Evolutionary conservation across 129 eudicot genomes (phyloP).

Genomic region (Pittosporum tobira): DNA sequence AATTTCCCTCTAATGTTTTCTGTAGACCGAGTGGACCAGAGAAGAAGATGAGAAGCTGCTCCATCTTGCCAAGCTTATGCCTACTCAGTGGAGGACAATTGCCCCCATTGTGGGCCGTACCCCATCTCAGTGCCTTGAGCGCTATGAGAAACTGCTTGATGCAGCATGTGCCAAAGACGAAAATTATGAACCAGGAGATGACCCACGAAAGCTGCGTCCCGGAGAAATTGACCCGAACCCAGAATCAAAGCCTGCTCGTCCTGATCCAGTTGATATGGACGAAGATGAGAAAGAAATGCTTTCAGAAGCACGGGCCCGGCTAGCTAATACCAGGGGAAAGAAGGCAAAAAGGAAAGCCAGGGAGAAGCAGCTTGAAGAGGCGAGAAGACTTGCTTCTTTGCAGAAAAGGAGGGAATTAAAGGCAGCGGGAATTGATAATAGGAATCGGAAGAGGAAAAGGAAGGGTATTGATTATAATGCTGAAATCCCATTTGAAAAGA

Average conservation of each 20-base stretch:
- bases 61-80: slow-evolving; percentile 95
- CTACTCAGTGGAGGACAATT: slow-evolving; percentile 96
- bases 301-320: slow-evolving; percentile 94
- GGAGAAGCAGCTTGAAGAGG: slow-evolving; percentile 98
- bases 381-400: slow-evolving; percentile 95
- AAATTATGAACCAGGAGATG: slow-evolving; percentile 87
- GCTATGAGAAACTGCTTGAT: slow-evolving; percentile 89
- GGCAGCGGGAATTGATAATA: slow-evolving; percentile 87
- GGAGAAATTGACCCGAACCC: slow-evolving; percentile 99
- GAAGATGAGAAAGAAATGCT: slow-evolving; percentile 99
- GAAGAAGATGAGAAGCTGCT: slow-evolving; percentile 95
- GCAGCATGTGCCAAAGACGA: slow-evolving; percentile 95
- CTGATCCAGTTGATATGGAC: slow-evolving; percentile 99
- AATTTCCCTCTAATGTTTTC: not conserved
- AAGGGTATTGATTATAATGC: slow-evolving; percentile 94
- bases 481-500: slow-evolving; percentile 92
- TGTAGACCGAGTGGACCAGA: slow-evolving; percentile 94
- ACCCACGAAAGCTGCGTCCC: slow-evolving; percentile 87
- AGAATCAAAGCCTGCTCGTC: slow-evolving; percentile 96
- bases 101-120: slow-evolving; percentile 99
- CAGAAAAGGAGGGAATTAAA: slow-evolving; percentile 97
- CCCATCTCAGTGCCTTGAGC: slow-evolving; percentile 93
- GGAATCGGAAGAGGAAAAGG: slow-evolving; percentile 80
- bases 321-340: slow-evolving; percentile 91
- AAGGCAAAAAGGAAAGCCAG: slow-evolving; percentile 97